Conservation (phyloP, 768 basidiomycete species). For the Strobilomyces echinocephalus region DNA sequence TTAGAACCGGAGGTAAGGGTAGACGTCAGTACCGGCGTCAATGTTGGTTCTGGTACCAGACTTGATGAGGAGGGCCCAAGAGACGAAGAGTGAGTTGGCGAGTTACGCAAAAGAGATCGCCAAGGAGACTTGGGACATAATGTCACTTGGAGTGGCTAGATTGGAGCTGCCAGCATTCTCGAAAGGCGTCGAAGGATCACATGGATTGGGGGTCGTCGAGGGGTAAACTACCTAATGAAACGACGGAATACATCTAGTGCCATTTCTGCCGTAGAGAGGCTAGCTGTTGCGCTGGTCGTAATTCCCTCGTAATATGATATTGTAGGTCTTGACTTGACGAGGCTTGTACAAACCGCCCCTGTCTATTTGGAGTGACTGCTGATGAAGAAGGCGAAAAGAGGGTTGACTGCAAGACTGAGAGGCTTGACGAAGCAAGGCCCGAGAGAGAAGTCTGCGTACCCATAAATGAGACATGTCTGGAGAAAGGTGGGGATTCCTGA, state of each 20-base stretch:
- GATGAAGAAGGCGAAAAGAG: not conserved
- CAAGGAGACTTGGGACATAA: not conserved
- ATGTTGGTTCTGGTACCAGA: not conserved
- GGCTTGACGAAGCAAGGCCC: not conserved
- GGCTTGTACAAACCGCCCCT: not conserved
- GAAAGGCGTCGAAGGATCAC: not conserved
- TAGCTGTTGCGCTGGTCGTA: not conserved
- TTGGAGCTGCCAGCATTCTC: not conserved
- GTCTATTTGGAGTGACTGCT: not conserved
- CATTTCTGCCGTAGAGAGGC: not conserved
- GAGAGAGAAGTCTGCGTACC: not conserved
- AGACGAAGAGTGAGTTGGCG: not conserved
- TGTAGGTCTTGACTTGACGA: not conserved
- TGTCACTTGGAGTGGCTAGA: not conserved
- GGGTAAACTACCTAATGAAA: not conserved
- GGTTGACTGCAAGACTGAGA: not conserved
- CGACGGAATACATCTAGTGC: not conserved
- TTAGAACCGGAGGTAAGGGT: not conserved
- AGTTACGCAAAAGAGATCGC: not conserved
- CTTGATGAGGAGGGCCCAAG: not conserved
- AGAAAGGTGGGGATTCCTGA: not conserved
- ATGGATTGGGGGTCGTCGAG: not conserved
- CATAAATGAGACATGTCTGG: not conserved
- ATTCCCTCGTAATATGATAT: not conserved
- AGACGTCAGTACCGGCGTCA: not conserved